Conservation (phyloP, 202 grass and related monocot genomes). For the Brachypodium distachyon region DNA sequence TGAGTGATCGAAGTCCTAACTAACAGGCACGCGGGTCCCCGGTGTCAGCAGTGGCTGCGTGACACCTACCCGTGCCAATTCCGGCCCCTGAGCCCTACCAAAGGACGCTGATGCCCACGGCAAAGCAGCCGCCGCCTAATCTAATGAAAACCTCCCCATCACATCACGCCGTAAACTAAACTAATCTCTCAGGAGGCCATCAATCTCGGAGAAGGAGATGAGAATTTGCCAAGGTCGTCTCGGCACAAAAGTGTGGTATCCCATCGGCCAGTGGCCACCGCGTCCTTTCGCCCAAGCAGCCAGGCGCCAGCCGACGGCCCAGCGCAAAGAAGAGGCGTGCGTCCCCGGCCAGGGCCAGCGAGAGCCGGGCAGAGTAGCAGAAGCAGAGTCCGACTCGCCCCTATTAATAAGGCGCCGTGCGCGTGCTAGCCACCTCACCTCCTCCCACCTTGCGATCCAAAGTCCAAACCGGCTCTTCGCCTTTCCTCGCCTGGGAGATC, state of each 20-base stretch:
- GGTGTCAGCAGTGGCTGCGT: background rate
- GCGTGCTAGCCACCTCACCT: constrained; percentile 1
- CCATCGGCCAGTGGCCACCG: background rate
- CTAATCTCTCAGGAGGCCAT: background rate
- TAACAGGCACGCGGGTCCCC: background rate
- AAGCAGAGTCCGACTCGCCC: background rate
- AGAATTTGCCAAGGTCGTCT: background rate
- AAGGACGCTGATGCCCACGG: constrained; percentile 7
- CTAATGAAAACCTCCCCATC: background rate
- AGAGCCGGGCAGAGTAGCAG: background rate
- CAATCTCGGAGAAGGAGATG: background rate
- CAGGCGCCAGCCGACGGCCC: constrained; percentile 26
- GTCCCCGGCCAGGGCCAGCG: background rate
- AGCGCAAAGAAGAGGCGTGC: background rate
- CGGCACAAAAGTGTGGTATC: background rate
- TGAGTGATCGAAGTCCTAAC: no score
- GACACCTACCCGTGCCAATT: background rate
- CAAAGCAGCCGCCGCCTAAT: background rate
- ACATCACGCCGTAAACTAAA: background rate
- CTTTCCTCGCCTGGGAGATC: background rate
- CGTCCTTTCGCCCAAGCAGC: constrained; percentile 25
- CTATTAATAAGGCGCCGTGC: constrained; percentile 40
- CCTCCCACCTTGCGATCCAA: background rate
- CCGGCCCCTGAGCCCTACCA: constrained; percentile 15
- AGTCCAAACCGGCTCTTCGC: background rate